Base-by-base conservation (phyloP, 495 filamentous ascomycete species). In the Penicillium riverlandense region DNA sequence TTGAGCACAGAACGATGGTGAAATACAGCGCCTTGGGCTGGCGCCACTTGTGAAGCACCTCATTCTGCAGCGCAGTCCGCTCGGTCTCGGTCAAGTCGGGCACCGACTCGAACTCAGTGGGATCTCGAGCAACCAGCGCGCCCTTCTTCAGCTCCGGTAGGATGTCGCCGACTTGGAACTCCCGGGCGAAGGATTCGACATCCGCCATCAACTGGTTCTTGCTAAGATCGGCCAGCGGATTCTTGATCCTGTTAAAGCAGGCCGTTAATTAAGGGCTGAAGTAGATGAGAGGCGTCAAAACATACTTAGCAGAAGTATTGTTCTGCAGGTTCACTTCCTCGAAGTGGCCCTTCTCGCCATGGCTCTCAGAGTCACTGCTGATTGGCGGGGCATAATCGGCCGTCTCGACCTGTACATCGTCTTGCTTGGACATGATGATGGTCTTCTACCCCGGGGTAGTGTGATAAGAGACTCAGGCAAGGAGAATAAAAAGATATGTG, bases 1-100 rank as follows among this genome's bases (percentile, higher is more conserved):
- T 77, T 16, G 84, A 86, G 53, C 79, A 83, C 12, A 86, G 70
- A 33, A 78, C 68, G 52, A 88, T 82, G 27, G 83, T 85, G 34
- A 84, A 72, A 58, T 86, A 88, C 11, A 88, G 75, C 16, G 73
- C 63, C 42, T 41, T 53, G 6, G 84, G 84, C 47, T 84, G 79
- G 33, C 72, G 68, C 79, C 81, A 88, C 41, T 80, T 81, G 55
- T 82, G 75, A 6, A 70, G 64, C 4, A 68, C 63, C 54, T 88
- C 84, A 31, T 76, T 65, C 29, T 59, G 63, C n/a, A 88, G 63
- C 10, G 32, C 32, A 3, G 52, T 42, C 6, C 68, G 50, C 46
- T 87, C 84, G 0, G 56, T 57, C 10, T 77, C 68, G 28, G 75
- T 69, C n/a, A 87, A 60, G 22, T 75, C 78, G 29, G 69, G 58